These are phyloP conservation scores for Geotrichum australiense DNA, from an alignment of 1,139 yeast genomes.

Conservation along the genomic window DNA sequence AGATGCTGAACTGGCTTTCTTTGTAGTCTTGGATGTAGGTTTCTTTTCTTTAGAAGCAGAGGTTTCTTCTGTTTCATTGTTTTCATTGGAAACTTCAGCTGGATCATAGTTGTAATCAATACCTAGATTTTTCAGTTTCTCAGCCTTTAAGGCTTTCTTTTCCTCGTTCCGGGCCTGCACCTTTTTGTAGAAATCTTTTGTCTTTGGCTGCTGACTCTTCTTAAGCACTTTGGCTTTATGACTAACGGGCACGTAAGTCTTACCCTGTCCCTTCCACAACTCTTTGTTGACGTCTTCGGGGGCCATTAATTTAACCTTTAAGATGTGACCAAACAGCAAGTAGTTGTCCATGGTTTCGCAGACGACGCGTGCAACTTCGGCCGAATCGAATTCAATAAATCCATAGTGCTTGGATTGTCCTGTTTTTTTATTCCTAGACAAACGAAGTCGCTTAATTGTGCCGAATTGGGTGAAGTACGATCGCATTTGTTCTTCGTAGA, in stretches of 20 bases:
- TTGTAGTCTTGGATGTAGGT: too few species aligned
- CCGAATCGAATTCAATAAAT: slow-evolving; percentile 70
- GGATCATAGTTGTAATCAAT: slow-evolving; percentile 37
- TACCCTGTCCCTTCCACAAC: slow-evolving; percentile 49
- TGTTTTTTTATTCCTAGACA: slow-evolving; percentile 83
- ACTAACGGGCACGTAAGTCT: slow-evolving; percentile 54
- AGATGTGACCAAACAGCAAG: slow-evolving; percentile 77
- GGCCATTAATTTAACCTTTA: slow-evolving; percentile 54
- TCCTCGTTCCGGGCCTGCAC: slow-evolving; percentile 46
- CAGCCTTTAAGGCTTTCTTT: slow-evolving; percentile 42
- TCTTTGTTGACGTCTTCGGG: slow-evolving; percentile 41
- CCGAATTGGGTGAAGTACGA: slow-evolving; percentile 90
- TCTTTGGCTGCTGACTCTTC: slow-evolving; percentile 51
- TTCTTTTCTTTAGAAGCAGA: too few species aligned
- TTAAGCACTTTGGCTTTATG: slow-evolving; percentile 51
- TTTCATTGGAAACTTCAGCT: slow-evolving; percentile 8
- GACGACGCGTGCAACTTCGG: slow-evolving; percentile 77
- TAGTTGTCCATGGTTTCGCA: slow-evolving; percentile 96
- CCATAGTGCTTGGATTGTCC: slow-evolving; percentile 94
- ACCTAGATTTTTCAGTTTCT: slow-evolving; percentile 47
- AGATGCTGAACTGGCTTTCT: too few species aligned
- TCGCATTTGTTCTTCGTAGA: slow-evolving; percentile 75
- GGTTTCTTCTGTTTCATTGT: too few species aligned
- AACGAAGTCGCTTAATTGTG: slow-evolving; percentile 61
- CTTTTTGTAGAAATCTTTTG: slow-evolving; percentile 53